phyloP scores from a whole-genome alignment of 2,329 filamentous ascomycete species.

The Rhynchosporium agropyri region DNA sequence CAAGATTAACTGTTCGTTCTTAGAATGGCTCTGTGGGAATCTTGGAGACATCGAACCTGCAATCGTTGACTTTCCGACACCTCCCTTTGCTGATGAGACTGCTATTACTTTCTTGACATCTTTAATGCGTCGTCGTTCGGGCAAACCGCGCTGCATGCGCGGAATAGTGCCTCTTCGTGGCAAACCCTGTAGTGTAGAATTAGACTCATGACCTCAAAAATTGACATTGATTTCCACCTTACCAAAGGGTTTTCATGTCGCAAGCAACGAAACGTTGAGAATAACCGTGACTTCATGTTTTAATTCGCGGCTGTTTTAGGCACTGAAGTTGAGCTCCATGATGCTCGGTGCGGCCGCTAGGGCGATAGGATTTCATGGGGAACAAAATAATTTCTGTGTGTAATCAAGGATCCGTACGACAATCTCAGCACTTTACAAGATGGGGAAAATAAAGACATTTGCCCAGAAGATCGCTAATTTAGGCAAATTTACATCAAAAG shows the following conservation, averaged over 20 bases:
- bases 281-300: slow-evolving; percentile 47
- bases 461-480: slow-evolving; percentile 64
- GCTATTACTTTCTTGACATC: slow-evolving; percentile 91
- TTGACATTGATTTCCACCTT: slow-evolving; percentile 37
- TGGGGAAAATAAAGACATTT: slow-evolving; percentile 53
- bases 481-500: slow-evolving; percentile 60
- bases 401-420: too few relatives aligned
- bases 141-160: slow-evolving; percentile 78
- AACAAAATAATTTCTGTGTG: slow-evolving; percentile 27
- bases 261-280: slow-evolving; percentile 57
- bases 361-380: slow-evolving; percentile 35
- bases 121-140: slow-evolving; percentile 76
- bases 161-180: slow-evolving; percentile 76
- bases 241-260: slow-evolving; percentile 90
- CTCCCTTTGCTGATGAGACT: slow-evolving; percentile 96
- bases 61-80: slow-evolving; percentile 96
- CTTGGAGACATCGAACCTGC: slow-evolving; percentile 59
- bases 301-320: too few relatives aligned
- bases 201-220: slow-evolving; percentile 8
- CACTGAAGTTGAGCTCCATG: slow-evolving; percentile 21
- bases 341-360: slow-evolving; percentile 34
- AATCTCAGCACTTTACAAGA: slow-evolving; percentile 40
- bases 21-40: slow-evolving; percentile 4
- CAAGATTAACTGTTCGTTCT: slow-evolving; percentile 66
- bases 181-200: slow-evolving; percentile 65